Percentiles rank a stretch among this genome's conserved stretches.
Evolutionary conservation across 495 filamentous ascomycete species (phyloP).

Genomic region (Echria macrotheca): DNA sequence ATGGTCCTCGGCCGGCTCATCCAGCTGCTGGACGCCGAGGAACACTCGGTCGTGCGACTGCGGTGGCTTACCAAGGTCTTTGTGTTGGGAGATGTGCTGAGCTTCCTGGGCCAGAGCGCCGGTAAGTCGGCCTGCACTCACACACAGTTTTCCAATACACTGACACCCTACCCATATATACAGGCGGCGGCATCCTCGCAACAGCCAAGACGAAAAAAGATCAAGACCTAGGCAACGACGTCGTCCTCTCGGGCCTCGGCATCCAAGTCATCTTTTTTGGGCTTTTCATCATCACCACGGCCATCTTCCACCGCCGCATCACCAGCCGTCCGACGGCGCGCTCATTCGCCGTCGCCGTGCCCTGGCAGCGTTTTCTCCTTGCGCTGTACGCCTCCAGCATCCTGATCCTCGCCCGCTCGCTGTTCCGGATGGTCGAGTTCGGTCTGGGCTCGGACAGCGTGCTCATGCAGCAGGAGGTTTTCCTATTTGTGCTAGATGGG

Average conservation of each 20-base stretch:
- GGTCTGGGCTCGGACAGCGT: constrained; percentile 47
- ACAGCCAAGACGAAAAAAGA: constrained; percentile 19
- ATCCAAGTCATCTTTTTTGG: constrained; percentile 51
- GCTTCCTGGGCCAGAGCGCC: constrained; percentile 33
- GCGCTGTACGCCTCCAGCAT: constrained; percentile 45
- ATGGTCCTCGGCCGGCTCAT: constrained; percentile 51
- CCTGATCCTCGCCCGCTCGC: constrained; percentile 55
- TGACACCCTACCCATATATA: too few species aligned
- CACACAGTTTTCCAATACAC: too few species aligned
- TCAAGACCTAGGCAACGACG: constrained; percentile 32
- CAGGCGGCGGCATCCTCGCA: constrained; percentile 29
- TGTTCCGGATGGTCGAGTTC: constrained; percentile 61
- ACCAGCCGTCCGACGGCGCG: not conserved
- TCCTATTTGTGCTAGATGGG: constrained; percentile 59
- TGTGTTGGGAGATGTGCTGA: constrained; percentile 37
- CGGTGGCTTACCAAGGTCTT: constrained; percentile 48
- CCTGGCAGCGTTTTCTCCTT: constrained; percentile 46
- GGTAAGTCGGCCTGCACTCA: constrained; percentile 10
- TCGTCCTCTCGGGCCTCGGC: constrained; percentile 42
- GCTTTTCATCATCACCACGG: constrained; percentile 41
- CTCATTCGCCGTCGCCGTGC: not conserved
- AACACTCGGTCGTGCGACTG: constrained; percentile 30
- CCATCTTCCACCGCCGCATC: constrained; percentile 31
- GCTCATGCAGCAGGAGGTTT: constrained; percentile 47
- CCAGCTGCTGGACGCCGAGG: constrained; percentile 27